Evolutionary conservation across 129 eudicot species (phyloP).

Genomic region (Lactuca saligna): DNA sequence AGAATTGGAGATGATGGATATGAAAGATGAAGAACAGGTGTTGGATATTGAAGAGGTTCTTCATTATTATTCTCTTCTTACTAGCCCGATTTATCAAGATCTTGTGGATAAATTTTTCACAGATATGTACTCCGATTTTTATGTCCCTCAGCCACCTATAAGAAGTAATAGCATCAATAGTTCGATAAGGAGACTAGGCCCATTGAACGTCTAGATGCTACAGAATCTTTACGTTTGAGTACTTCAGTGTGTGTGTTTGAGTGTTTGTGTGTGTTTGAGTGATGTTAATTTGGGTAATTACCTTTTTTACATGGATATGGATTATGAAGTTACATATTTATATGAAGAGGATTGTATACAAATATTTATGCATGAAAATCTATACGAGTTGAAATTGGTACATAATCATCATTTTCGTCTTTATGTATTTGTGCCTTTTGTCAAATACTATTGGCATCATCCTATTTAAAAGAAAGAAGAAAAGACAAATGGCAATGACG

Average conservation of each 20-base stretch:
- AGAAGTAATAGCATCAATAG: slow-evolving; percentile 35
- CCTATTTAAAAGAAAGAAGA: background rate
- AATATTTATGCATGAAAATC: background rate
- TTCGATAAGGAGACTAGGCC: slow-evolving; percentile 53
- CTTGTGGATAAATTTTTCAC: slow-evolving; percentile 82
- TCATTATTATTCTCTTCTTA: slow-evolving; percentile 81
- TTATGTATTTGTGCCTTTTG: no score
- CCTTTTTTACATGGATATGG: slow-evolving; percentile 14
- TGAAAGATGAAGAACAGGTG: slow-evolving; percentile 63
- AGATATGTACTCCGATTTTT: slow-evolving; percentile 79
- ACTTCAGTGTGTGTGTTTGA: slow-evolving; percentile 24
- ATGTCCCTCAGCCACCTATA: slow-evolving; percentile 44
- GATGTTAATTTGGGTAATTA: background rate
- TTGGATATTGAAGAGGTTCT: slow-evolving; percentile 83
- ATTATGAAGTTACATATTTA: slow-evolving; percentile 15
- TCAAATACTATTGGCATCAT: no score
- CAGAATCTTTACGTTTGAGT: slow-evolving; percentile 10
- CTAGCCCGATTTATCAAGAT: slow-evolving; percentile 73
- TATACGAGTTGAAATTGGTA: no score
- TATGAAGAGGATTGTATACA: slow-evolving; percentile 4
- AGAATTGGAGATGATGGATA: slow-evolving; percentile 81
- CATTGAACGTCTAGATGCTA: slow-evolving; percentile 36
- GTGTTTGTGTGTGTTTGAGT: slow-evolving; percentile 26
- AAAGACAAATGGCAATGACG: background rate
- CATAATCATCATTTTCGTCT: no score